Conservation (phyloP, 73 alveolate species). For the Paramecium octaurelia region DNA sequence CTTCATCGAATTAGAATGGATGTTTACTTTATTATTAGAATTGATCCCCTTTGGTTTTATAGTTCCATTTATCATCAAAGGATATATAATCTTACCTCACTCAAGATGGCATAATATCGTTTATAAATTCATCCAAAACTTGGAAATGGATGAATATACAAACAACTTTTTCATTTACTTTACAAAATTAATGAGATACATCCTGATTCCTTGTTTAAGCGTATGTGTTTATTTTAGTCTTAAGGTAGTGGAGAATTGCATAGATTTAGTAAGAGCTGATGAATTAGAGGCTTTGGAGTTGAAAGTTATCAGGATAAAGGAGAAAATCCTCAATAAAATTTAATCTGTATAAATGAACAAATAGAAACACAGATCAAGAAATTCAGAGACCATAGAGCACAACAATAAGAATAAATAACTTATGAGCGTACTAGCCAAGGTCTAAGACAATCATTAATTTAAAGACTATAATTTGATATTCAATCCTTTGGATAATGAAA, state of each 20-base stretch:
- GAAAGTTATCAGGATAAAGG: not conserved
- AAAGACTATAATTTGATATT: not conserved
- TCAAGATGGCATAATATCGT: not conserved
- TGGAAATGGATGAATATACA: slow-evolving; percentile 37
- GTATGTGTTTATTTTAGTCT: not conserved
- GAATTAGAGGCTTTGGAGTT: not conserved
- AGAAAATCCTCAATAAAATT: not conserved
- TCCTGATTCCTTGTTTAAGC: not conserved
- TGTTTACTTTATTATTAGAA: not conserved
- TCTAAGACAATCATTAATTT: not conserved
- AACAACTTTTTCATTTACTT: not conserved
- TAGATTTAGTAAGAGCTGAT: slow-evolving; percentile 29
- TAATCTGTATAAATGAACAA: not conserved
- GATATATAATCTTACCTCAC: not conserved
- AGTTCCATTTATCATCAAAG: not conserved
- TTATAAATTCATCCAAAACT: not conserved
- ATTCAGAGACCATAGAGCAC: not conserved
- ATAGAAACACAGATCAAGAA: not conserved
- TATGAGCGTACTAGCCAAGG: not conserved
- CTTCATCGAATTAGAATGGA: not conserved
- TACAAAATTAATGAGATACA: not conserved
- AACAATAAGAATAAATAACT: not conserved
- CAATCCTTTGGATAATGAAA: not conserved
- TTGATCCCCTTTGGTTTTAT: slow-evolving; percentile 1
- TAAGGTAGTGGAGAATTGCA: not conserved